Evolutionary conservation across 371 early-diverging fungal genomes (phyloP), one percentile per base, ranked within the genome.

Genomic region (Batrachochytrium dendrobatidis): DNA sequence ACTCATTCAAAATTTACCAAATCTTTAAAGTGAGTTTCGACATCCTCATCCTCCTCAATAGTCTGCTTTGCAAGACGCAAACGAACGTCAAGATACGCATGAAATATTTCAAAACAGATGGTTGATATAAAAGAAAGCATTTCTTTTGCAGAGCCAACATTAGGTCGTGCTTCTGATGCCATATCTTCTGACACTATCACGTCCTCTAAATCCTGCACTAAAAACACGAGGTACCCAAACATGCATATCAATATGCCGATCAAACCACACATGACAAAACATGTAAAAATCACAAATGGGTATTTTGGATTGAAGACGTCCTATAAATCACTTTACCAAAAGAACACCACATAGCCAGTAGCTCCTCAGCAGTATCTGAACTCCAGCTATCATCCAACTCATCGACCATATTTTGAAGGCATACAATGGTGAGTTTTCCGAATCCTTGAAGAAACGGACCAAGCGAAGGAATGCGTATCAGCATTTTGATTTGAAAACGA

Each of bases 351-450:
- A 83, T 80, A 30, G 77, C 79, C 10, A 88, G 68, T 28, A 85
- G 78, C 51, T 86, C 83, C 51, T 88, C 87, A 56, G 83, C 79
- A 0, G 87, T 83, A 30, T 86, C 89, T 52, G 79, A 74, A 49
- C 79, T 73, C 74, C 85, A 83, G 34, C 17, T 76, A 35, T 71
- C 74, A 25, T 75, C 78, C 0, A 64, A 64, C 22, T 83, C 82
- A 12, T 65, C 70, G 4, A 78, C 75, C 12, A 81, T 74, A 29
- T 77, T 80, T 22, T 72, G 72, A 29, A 86, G 65, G 64, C 84
- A 86, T 34, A 71, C 72, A 0, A 84, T 67, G 3, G 86, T 85
- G 43, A 86, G 57, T n/a, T 79, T 53, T 2, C 81, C 85, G 3
- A 83, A 74, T 34, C 80, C 82, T 54, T 82, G 76, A 62, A 89